Evolutionary conservation across 1,284 basidiomycete genomes (phyloP).

Genomic region (Trichosporon sp.): DNA sequence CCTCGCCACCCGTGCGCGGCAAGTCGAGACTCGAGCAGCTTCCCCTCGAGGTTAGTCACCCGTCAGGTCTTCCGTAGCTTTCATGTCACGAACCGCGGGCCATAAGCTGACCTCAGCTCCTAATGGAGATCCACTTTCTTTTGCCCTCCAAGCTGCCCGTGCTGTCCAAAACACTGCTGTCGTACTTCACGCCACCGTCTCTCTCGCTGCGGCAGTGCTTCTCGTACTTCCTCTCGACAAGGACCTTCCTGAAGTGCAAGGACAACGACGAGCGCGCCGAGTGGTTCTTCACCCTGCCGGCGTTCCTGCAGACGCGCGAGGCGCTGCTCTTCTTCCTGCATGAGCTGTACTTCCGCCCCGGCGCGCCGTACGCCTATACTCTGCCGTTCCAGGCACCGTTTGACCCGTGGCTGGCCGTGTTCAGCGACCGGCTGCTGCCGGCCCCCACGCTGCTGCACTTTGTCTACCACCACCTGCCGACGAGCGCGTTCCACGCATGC

Average conservation of each 20-base stretch:
- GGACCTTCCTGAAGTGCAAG: neutral
- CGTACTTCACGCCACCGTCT: neutral
- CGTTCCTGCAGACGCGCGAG: neutral
- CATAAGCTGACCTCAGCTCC: neutral
- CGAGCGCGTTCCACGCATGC: neutral
- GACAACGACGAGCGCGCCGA: neutral
- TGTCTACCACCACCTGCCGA: neutral
- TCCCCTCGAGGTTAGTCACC: neutral
- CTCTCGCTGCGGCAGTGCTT: neutral
- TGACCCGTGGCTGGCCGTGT: neutral
- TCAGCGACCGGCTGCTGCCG: neutral
- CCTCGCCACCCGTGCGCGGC: neutral
- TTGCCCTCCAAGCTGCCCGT: neutral
- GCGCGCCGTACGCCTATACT: neutral
- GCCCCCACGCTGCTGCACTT: neutral
- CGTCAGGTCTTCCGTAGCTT: too few species aligned
- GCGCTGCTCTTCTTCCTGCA: neutral
- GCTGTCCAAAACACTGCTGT: neutral
- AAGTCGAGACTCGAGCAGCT: slow-evolving; percentile 1
- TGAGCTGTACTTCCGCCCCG: neutral
- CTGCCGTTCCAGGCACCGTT: neutral
- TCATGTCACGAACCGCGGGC: too few species aligned
- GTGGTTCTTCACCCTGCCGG: neutral
- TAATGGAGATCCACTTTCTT: neutral
- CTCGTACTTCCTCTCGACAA: neutral